phyloP scores from a whole-genome alignment of 1,284 basidiomycete genomes.

The Puccinia novopanici region DNA sequence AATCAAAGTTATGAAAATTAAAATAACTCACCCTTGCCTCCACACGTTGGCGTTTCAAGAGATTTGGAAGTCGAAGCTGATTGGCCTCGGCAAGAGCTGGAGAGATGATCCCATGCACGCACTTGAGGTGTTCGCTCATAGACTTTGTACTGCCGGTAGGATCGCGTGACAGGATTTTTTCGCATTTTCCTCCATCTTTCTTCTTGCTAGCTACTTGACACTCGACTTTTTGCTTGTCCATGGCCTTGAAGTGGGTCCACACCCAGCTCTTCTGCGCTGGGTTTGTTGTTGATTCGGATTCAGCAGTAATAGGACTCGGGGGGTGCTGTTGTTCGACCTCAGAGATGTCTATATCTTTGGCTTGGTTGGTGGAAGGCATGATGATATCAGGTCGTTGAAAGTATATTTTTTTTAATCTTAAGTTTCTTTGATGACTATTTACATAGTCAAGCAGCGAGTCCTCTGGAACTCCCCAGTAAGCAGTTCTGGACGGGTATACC shows the following conservation, averaged over 20 bases:
- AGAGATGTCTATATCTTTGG: no score
- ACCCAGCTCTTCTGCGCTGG: conserved; percentile 52
- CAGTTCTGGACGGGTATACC: no score
- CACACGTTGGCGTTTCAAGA: background rate
- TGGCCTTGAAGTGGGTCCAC: background rate
- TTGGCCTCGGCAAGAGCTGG: background rate
- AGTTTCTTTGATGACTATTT: no score
- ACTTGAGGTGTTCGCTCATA: background rate
- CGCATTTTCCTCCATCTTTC: background rate
- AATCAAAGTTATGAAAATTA: no score
- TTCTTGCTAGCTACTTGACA: background rate
- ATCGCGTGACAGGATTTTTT: background rate
- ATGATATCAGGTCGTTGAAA: no score
- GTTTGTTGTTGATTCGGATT: no score
- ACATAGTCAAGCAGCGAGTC: no score
- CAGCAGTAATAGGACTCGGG: no score
- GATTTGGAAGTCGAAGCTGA: background rate
- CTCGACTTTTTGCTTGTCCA: background rate
- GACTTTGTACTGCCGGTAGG: background rate
- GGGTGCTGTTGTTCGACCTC: no score
- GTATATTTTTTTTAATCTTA: no score
- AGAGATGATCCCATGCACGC: background rate
- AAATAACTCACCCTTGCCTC: background rate
- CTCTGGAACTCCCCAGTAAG: no score
- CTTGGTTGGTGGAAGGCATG: no score